These are phyloP conservation scores for Lepidium africanum DNA, from an alignment of 345 rosid genomes.

Conservation along the genomic window DNA sequence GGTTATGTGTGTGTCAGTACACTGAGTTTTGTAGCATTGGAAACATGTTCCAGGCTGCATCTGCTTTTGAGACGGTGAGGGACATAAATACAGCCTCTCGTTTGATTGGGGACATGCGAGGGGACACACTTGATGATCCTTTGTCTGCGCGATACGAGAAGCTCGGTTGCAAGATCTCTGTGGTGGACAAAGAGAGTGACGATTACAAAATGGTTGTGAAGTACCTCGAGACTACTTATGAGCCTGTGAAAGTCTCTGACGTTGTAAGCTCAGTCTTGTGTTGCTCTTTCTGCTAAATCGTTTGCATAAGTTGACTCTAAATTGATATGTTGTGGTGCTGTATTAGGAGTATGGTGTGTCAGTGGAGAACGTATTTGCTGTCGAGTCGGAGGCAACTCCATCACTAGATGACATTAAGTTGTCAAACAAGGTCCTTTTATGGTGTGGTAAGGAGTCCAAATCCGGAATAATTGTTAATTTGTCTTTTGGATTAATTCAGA, in stretches of 20 bases:
- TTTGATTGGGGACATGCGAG: slow-evolving; percentile 59
- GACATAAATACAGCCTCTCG: slow-evolving; percentile 68
- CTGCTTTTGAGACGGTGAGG: slow-evolving; percentile 54
- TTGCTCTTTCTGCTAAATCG: too few species aligned
- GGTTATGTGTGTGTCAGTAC: not conserved
- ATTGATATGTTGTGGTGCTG: not conserved
- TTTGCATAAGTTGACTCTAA: not conserved
- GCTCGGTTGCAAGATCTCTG: slow-evolving; percentile 51
- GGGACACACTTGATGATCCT: slow-evolving; percentile 66
- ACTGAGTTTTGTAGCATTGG: not conserved
- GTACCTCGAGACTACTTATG: slow-evolving; percentile 63
- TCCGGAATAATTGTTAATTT: not conserved
- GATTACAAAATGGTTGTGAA: slow-evolving; percentile 70
- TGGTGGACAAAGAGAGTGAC: slow-evolving; percentile 51
- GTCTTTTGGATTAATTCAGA: not conserved
- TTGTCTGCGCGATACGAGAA: slow-evolving; percentile 47
- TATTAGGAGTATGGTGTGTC: slow-evolving; percentile 55
- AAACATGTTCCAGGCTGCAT: slow-evolving; percentile 41
- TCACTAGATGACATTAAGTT: slow-evolving; percentile 55
- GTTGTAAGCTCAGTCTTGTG: slow-evolving; percentile 27
- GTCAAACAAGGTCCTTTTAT: slow-evolving; percentile 60
- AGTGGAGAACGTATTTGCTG: slow-evolving; percentile 49
- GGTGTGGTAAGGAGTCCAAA: slow-evolving; percentile 54
- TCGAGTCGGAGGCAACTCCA: slow-evolving; percentile 50
- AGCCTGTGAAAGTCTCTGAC: slow-evolving; percentile 64